These are phyloP conservation scores for Debaryomyces hansenii DNA, from an alignment of 805 yeast genomes.

Conservation along the genomic window DNA sequence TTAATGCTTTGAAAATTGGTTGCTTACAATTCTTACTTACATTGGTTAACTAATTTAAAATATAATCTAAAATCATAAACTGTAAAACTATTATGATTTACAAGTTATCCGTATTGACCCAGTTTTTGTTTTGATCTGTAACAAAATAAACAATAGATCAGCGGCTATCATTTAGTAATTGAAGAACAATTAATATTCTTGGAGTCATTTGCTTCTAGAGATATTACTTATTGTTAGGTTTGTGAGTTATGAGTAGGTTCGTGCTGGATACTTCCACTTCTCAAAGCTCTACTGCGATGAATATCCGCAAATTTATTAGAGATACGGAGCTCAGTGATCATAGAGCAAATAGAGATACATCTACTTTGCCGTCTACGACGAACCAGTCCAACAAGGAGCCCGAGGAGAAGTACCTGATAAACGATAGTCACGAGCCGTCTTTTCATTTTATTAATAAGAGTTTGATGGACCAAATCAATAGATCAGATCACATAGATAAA, in stretches of 20 bases:
- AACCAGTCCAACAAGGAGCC: not conserved
- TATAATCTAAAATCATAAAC: not conserved
- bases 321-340: slow-evolving; percentile 28
- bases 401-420: not conserved
- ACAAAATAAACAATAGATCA: not conserved
- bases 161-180: not conserved
- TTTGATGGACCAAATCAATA: not conserved
- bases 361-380: slow-evolving; percentile 17
- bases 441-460: not conserved
- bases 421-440: not conserved
- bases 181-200: not conserved
- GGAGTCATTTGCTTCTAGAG: not conserved
- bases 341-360: slow-evolving; percentile 7
- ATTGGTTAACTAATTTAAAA: too few relatives aligned
- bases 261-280: slow-evolving; percentile 20
- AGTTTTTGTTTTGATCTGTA: not conserved
- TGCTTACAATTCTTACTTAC: too few relatives aligned
- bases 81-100: not conserved
- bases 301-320: slow-evolving; percentile 25
- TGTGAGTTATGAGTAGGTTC: slow-evolving; percentile 4
- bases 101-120: not conserved
- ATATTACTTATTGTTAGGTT: not conserved
- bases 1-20: not conserved
- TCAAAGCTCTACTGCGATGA: slow-evolving; percentile 22
- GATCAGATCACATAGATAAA: not conserved